Evolutionary conservation across 495 filamentous ascomycete genomes (phyloP).

Genomic region (Rhypophila decipiens): DNA sequence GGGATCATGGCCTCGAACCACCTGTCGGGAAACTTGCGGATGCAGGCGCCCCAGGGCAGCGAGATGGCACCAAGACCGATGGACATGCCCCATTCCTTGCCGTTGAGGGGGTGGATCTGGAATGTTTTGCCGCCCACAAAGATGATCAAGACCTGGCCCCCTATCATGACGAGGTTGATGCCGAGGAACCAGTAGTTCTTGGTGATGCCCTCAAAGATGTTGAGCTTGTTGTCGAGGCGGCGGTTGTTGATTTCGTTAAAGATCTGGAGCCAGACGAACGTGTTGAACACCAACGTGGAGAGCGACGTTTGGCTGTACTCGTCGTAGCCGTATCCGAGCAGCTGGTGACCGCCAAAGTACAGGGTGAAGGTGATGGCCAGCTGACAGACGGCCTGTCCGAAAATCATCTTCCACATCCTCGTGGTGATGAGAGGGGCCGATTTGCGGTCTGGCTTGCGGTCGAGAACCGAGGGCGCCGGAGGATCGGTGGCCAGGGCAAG

Average conservation of each 20-base stretch:
- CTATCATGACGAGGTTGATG: slow-evolving; percentile 79
- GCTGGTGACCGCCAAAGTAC: slow-evolving; percentile 63
- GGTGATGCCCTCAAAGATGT: slow-evolving; percentile 79
- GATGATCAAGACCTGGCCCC: slow-evolving; percentile 78
- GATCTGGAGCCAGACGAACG: slow-evolving; percentile 94
- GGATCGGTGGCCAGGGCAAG: slow-evolving; percentile 82
- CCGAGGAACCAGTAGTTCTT: slow-evolving; percentile 76
- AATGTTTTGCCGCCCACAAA: slow-evolving; percentile 70
- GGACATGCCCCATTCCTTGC: slow-evolving; percentile 69
- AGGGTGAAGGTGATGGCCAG: slow-evolving; percentile 70
- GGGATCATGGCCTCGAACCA: slow-evolving; percentile 19
- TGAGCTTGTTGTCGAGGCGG: slow-evolving; percentile 82
- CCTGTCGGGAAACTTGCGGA: slow-evolving; percentile 55
- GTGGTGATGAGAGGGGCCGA: slow-evolving; percentile 65
- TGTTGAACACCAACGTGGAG: slow-evolving; percentile 79
- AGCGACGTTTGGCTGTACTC: slow-evolving; percentile 30
- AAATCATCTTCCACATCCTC: slow-evolving; percentile 93
- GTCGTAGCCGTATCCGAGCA: slow-evolving; percentile 40
- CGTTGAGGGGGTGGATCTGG: slow-evolving; percentile 51
- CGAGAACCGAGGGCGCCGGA: slow-evolving; percentile 66
- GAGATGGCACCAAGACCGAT: slow-evolving; percentile 64
- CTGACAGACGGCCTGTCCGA: slow-evolving; percentile 79
- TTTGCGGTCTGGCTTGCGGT: slow-evolving; percentile 73
- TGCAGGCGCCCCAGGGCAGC: slow-evolving; percentile 60
- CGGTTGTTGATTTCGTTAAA: slow-evolving; percentile 85